A percentile compares a stretch with the other conserved stretches of the same genome.
phyloP scores from a whole-genome alignment of 805 yeast genomes.

The Cyberlindnera samutprakarnensis region DNA sequence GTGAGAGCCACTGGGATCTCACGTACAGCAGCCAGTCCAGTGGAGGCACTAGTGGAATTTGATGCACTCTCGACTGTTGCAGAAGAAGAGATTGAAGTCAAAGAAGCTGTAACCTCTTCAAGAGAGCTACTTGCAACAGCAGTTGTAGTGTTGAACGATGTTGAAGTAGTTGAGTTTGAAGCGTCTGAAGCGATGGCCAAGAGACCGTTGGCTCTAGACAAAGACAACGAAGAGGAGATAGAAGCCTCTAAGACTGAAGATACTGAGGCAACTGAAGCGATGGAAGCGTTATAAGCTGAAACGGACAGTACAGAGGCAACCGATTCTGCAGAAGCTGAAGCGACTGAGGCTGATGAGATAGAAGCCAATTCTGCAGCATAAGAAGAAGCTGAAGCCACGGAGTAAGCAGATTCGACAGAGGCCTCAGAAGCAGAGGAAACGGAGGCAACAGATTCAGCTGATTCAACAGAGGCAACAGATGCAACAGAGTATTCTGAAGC shows the following conservation, averaged over 20 bases:
- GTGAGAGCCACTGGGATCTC: constrained; percentile 21
- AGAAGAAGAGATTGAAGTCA: constrained; percentile 17
- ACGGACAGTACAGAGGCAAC: constrained; percentile 13
- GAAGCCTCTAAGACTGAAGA: constrained; percentile 18
- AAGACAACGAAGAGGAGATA: constrained; percentile 13
- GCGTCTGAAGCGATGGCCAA: constrained; percentile 35
- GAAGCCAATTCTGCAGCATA: constrained; percentile 11
- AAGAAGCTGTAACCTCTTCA: constrained; percentile 12
- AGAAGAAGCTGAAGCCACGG: constrained; percentile 1
- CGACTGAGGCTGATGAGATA: constrained; percentile 15
- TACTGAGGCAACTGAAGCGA: constrained; percentile 6
- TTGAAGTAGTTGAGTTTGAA: constrained; percentile 22
- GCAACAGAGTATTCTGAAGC: constrained; percentile 22
- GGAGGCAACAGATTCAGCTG: constrained; percentile 16
- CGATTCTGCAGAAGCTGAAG: constrained; percentile 17
- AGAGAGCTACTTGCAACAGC: constrained; percentile 15
- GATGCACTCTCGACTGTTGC: constrained; percentile 18
- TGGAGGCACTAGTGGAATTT: constrained; percentile 26
- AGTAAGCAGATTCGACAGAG: constrained; percentile 14
- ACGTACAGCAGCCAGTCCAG: constrained; percentile 24
- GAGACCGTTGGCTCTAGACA: constrained; percentile 31
- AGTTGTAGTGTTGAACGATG: constrained; percentile 27
- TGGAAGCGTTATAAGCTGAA: constrained; percentile 9
- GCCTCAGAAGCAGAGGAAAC: constrained; percentile 17
- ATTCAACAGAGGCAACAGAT: constrained; percentile 14